Evolutionary conservation across 78 protist genomes (phyloP).

Genomic region (Polysphondylium violaceum): DNA sequence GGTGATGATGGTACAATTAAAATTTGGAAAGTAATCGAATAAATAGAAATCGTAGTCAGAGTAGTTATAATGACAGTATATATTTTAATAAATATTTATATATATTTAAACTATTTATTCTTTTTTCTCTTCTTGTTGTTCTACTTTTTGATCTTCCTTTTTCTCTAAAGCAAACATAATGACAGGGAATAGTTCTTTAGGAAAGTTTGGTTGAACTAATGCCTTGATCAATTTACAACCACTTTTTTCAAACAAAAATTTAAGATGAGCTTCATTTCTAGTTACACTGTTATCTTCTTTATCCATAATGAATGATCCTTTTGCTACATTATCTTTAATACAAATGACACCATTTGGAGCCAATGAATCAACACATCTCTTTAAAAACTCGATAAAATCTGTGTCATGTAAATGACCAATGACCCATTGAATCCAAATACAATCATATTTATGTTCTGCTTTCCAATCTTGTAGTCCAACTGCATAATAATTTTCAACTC

Average conservation of each 20-base stretch:
- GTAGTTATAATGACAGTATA: too few species aligned
- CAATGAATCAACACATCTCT: constrained; percentile 55
- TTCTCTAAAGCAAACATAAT: constrained; percentile 58
- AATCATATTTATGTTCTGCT: constrained; percentile 79
- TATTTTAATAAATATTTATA: too few species aligned
- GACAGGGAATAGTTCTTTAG: constrained; percentile 87
- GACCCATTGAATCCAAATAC: constrained; percentile 94
- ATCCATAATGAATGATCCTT: constrained; percentile 81
- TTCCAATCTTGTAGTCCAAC: constrained; percentile 82
- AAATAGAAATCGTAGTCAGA: too few species aligned
- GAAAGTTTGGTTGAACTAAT: constrained; percentile 82
- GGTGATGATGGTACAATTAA: constrained; percentile 87
- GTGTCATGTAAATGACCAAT: constrained; percentile 83
- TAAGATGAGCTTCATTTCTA: constrained; percentile 76
- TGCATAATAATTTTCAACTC: constrained; percentile 69
- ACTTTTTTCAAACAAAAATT: constrained; percentile 58
- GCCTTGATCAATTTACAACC: constrained; percentile 59
- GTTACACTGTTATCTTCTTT: constrained; percentile 86
- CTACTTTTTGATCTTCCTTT: constrained; percentile 1
- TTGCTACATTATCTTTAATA: constrained; percentile 89
- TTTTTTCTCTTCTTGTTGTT: background rate
- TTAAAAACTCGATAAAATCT: constrained; percentile 87
- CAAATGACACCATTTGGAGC: constrained; percentile 81
- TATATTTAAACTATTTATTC: background rate
- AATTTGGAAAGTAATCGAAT: constrained; percentile 81